phyloP scores from a whole-genome alignment of 2,329 filamentous ascomycete genomes.

The Fusarium azukiicola region DNA sequence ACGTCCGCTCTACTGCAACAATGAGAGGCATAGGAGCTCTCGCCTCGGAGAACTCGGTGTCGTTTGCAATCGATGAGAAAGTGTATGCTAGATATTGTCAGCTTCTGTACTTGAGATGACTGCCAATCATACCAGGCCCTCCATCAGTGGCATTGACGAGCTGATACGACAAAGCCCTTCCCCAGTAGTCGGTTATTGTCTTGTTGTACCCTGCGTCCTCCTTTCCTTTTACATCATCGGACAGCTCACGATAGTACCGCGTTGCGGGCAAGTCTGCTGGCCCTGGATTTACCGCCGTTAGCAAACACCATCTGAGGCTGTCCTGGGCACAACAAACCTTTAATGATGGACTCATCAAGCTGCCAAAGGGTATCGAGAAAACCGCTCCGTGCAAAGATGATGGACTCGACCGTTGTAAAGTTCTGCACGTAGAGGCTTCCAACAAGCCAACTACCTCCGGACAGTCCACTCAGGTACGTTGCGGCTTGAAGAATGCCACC shows the following conservation, averaged over 20 bases:
- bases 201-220: slow-evolving; percentile 78
- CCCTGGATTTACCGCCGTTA: slow-evolving; percentile 24
- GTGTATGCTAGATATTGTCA: slow-evolving; percentile 79
- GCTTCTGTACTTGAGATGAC: not conserved
- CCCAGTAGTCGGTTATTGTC: slow-evolving; percentile 91
- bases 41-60: slow-evolving; percentile 80
- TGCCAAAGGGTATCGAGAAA: slow-evolving; percentile 48
- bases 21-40: slow-evolving; percentile 87
- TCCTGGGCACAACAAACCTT: slow-evolving; percentile 50
- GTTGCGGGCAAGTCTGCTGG: slow-evolving; percentile 23
- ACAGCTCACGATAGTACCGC: slow-evolving; percentile 81
- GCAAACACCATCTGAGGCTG: not conserved
- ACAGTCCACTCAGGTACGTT: slow-evolving; percentile 87
- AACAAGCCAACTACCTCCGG: slow-evolving; percentile 88
- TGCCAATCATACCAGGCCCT: slow-evolving; percentile 66
- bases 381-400: slow-evolving; percentile 27
- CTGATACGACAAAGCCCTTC: slow-evolving; percentile 88
- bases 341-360: slow-evolving; percentile 49
- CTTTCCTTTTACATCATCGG: slow-evolving; percentile 80
- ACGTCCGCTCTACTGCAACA: slow-evolving; percentile 84
- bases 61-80: slow-evolving; percentile 82
- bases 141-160: slow-evolving; percentile 86
- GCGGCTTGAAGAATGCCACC: slow-evolving; percentile 88
- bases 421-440: slow-evolving; percentile 89
- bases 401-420: slow-evolving; percentile 81